phyloP scores from a whole-genome alignment of 352 stramenopile genomes.

The Phytophthora agathidicida region DNA sequence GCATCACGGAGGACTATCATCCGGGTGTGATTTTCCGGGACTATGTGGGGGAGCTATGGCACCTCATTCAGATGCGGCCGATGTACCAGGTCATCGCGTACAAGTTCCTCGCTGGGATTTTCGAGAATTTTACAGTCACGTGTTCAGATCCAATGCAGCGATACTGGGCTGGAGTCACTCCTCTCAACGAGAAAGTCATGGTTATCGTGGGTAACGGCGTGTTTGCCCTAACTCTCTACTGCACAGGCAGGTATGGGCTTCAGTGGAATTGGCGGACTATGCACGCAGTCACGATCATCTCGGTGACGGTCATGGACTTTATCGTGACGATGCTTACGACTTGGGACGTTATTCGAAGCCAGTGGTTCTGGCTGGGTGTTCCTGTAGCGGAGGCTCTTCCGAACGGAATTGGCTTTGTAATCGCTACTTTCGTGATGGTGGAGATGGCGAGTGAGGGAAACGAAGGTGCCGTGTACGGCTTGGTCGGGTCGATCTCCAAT shows the following conservation, averaged over 20 bases:
- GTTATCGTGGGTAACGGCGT: slow-evolving; percentile 38
- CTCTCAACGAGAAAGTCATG: slow-evolving; percentile 43
- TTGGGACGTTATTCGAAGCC: slow-evolving; percentile 46
- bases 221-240: slow-evolving; percentile 36
- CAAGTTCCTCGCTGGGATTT: slow-evolving; percentile 45
- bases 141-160: slow-evolving; percentile 32
- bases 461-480: slow-evolving; percentile 47
- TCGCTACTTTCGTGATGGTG: slow-evolving; percentile 47
- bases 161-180: slow-evolving; percentile 37
- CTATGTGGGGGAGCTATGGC: slow-evolving; percentile 52
- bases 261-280: slow-evolving; percentile 51
- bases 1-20: slow-evolving; percentile 48
- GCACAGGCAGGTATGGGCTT: slow-evolving; percentile 38
- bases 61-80: slow-evolving; percentile 36
- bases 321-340: slow-evolving; percentile 37
- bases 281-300: slow-evolving; percentile 33
- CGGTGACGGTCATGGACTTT: slow-evolving; percentile 35
- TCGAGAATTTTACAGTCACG: slow-evolving; percentile 44
- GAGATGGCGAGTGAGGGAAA: slow-evolving; percentile 52
- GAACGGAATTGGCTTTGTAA: slow-evolving; percentile 46
- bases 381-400: slow-evolving; percentile 40
- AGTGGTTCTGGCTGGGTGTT: slow-evolving; percentile 56
- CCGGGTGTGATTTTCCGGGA: slow-evolving; percentile 33
- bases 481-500: slow-evolving; percentile 53
- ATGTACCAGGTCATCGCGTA: slow-evolving; percentile 56